Percentiles rank a stretch among this genome's conserved stretches.
Conservation (phyloP, 1,284 basidiomycete species). For the Serendipita sp. region DNA sequence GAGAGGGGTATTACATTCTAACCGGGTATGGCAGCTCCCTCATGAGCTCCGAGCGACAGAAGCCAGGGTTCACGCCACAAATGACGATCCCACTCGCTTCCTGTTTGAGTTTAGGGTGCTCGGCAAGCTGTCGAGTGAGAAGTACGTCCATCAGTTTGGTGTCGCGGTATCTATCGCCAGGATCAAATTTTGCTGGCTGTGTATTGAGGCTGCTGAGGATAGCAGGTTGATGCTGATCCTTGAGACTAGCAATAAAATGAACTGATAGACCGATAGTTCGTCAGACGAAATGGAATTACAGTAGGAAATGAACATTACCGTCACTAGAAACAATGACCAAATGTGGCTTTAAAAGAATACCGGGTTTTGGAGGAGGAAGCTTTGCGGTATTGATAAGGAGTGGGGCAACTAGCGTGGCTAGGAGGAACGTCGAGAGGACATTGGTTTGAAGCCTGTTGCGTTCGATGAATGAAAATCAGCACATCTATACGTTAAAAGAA, state of each 20-base stretch:
- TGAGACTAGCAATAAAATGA: background rate
- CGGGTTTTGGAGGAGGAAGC: background rate
- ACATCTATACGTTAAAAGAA: background rate
- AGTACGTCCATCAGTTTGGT: background rate
- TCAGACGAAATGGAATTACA: background rate
- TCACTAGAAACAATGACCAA: conserved; percentile 8
- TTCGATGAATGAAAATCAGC: background rate
- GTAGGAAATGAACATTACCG: background rate
- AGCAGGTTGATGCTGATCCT: background rate
- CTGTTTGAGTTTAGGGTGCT: background rate
- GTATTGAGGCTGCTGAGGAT: conserved; percentile 1
- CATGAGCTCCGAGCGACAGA: conserved; percentile 12
- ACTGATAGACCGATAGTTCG: background rate
- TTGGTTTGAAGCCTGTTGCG: conserved; percentile 5
- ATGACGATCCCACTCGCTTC: conserved; percentile 12
- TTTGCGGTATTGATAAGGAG: conserved; percentile 1
- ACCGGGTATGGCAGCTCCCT: background rate
- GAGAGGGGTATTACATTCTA: background rate
- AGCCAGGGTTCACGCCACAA: conserved; percentile 16
- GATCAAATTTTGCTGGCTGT: background rate
- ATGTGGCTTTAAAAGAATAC: conserved; percentile 6
- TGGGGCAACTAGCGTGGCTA: background rate
- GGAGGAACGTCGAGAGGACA: conserved; percentile 1
- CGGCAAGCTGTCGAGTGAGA: background rate
- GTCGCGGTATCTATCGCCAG: background rate